Base-by-base conservation (phyloP, 768 basidiomycete species). In the Epithele typhae region DNA sequence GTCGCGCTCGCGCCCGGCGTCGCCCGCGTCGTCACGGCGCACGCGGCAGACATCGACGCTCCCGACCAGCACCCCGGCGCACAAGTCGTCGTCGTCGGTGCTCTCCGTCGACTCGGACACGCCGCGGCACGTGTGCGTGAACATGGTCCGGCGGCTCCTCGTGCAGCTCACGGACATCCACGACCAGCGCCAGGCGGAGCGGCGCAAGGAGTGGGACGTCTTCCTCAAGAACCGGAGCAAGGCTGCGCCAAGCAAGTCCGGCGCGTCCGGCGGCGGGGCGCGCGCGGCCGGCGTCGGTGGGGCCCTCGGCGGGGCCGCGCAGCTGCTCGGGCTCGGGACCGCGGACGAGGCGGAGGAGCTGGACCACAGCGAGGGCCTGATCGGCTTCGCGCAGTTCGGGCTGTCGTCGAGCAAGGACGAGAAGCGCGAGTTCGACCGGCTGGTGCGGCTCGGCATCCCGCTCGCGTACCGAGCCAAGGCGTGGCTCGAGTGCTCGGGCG, bases 401-500 rank as follows among this genome's bases (percentile, higher is more conserved):
- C 64, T 83, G 17, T 84, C 82, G 1, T 73, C 85, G 25, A 82
- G 67, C 37, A 70, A 73, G 51, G 79, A 89, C 49, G 90, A 93
- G 52, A 75, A 84, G 60, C 78, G 74, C 46, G 87, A 86, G 60
- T 90, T 98, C 50, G 82, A 84, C 48, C 70, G 79, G 49, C 70
- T 99, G 5, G 78, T 95, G n/a, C 67, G 88, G 43, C 78, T 70
- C 41, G 96, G 96, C 4, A 88, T 97, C 25, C 96, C 96, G 2
- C 74, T 98, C 12, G 79, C 75, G 10, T 89, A 91, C 59, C 81
- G 92, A n/a, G 73, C 85, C 21, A 90, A 92, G 63, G 78, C 92
- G 38, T 95, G 92, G 90, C 64, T 87, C 44, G 96, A 99, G 71
- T 95, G 91, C 61, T 93, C 88, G 53, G 92, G 93, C 1, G 94